Evolutionary conservation across 768 basidiomycete genomes (phyloP), one percentile per base, ranked within the genome.

Genomic region (Podaxis sp.): DNA sequence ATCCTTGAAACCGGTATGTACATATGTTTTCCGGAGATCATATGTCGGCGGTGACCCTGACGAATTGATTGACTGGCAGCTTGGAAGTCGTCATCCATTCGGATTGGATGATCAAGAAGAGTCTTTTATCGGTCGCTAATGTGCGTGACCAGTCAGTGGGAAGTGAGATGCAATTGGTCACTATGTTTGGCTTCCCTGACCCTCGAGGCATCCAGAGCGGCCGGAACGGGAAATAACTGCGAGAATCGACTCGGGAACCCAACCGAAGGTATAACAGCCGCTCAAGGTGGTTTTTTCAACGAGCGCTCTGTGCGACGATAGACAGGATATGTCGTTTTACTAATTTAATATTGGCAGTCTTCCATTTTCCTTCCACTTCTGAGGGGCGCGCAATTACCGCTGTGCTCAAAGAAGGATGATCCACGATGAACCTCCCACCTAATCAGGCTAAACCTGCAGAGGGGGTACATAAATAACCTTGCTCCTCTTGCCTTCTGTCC

Each of bases 251-350:
- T 56, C 39, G 36, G 36, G 39, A 40, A 55, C 17, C 17, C 13
- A n/a, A 13, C 11, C 13, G 24, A 24, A 30, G 26, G 22, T 0
- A 38, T n/a, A 17, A 9, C 30, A 19, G 36, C n/a, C 22, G 19
- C 24, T 40, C 39, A 40, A 19, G 36, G 39, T 39, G 13, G 38
- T 19, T 5, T n/a, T n/a, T 40, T 56, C 22, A 51, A 51, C 49
- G 11, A 33, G 9, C 19, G 12, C 12, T 28, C 49, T 4, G 49
- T 13, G 33, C 59, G 28, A 36, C 24, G 48, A 39, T 59, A 52
- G 59, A 49, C 59, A 59, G 59, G 59, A 59, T 59, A 52, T 59
- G 59, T 59, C 59, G 8, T 39, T 39, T 40, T 19, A 59, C 49
- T 59, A 52, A 52, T 52, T 52, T 13, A 39, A 15, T 4, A 17